These are phyloP conservation scores for Pneumocystis oryctolagi DNA, from an alignment of 1,139 yeast species.

Conservation along the genomic window DNA sequence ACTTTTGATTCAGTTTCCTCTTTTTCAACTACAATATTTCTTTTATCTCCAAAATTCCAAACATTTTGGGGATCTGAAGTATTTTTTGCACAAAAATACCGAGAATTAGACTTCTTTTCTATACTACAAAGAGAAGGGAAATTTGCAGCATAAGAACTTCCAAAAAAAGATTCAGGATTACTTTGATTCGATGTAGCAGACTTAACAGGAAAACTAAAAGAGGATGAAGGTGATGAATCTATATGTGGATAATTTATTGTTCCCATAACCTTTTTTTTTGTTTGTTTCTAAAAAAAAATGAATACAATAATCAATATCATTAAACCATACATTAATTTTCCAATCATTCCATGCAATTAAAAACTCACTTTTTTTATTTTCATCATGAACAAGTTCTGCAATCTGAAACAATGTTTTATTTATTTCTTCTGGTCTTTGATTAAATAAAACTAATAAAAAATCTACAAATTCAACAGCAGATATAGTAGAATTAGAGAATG, in stretches of 20 bases:
- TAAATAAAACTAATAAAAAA: conserved; percentile 4
- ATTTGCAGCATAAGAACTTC: background rate
- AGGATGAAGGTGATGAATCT: background rate
- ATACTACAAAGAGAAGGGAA: background rate
- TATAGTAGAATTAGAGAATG: conserved; percentile 6
- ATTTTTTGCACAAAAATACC: background rate
- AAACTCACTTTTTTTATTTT: conserved; percentile 8
- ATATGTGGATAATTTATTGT: background rate
- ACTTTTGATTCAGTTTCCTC: background rate
- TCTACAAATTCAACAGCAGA: conserved; percentile 9
- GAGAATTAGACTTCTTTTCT: background rate
- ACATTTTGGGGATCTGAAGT: background rate
- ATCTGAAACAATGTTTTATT: conserved; percentile 7
- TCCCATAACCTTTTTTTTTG: background rate
- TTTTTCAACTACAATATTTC: background rate
- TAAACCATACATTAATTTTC: conserved; percentile 6
- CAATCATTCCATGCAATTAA: conserved; percentile 12
- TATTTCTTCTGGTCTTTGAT: conserved; percentile 3
- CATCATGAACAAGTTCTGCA: conserved; percentile 8
- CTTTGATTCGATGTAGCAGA: background rate
- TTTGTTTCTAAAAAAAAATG: background rate
- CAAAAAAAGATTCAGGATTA: background rate
- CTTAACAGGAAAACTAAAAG: background rate
- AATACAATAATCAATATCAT: background rate
- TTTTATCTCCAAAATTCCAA: background rate